These are phyloP conservation scores for Sporothrix inflata DNA, from an alignment of 2,329 filamentous ascomycete genomes.

Conservation along the genomic window DNA sequence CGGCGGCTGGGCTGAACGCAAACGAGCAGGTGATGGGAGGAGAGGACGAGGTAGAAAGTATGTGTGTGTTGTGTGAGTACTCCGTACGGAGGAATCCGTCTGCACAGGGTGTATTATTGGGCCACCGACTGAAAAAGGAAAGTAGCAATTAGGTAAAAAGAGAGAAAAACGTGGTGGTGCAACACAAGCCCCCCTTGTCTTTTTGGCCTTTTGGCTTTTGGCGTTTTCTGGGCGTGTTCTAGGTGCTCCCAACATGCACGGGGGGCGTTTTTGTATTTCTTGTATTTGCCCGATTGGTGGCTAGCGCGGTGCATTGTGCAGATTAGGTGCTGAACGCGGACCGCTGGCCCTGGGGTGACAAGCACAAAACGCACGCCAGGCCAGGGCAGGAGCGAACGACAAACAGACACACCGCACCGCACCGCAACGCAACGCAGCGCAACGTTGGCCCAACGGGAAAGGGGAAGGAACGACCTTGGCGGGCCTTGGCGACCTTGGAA, in stretches of 20 bases:
- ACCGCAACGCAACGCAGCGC: neutral
- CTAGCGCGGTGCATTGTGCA: neutral
- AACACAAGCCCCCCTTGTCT: neutral
- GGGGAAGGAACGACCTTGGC: neutral
- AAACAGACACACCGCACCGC: neutral
- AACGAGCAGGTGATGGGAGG: neutral
- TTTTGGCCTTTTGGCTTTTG: neutral
- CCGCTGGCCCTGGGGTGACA: neutral
- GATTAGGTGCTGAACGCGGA: neutral
- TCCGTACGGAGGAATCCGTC: no score
- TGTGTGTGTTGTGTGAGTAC: neutral
- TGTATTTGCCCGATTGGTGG: neutral
- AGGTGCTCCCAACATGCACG: neutral
- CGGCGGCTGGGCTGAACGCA: neutral
- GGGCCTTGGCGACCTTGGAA: no score
- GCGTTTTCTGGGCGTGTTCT: constrained; percentile 1
- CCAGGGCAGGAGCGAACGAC: neutral
- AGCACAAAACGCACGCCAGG: no score
- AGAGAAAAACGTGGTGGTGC: neutral
- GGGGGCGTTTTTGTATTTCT: neutral
- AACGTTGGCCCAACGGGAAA: neutral
- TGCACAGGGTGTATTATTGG: neutral
- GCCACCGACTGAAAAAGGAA: constrained; percentile 9
- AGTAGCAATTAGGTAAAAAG: neutral
- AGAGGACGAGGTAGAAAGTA: neutral